Evolutionary conservation across 1,284 basidiomycete genomes (phyloP).

Genomic region (Apiotrichum akiyoshidainum): DNA sequence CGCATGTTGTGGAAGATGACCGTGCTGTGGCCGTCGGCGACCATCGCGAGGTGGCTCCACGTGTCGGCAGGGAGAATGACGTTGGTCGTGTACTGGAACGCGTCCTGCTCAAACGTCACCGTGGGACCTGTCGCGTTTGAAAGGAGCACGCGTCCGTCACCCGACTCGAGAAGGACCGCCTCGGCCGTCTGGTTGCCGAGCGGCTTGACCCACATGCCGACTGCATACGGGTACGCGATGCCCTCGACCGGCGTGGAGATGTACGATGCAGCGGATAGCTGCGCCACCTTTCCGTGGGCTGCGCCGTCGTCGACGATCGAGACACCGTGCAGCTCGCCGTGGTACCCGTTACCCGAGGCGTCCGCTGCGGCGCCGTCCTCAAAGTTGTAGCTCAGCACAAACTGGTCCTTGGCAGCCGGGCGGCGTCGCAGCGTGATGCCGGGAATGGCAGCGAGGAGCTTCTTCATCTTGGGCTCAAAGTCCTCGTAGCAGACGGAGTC

Average conservation of each 20-base stretch:
- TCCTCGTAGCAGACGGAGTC: neutral
- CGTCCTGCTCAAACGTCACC: neutral
- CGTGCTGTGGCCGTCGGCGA: neutral
- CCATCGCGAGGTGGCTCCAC: conserved; percentile 3
- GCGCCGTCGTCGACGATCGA: neutral
- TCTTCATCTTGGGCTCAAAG: conserved; percentile 2
- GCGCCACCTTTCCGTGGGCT: neutral
- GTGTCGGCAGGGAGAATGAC: neutral
- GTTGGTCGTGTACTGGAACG: neutral
- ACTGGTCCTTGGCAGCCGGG: conserved; percentile 1
- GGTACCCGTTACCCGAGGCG: neutral
- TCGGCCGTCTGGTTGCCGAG: neutral
- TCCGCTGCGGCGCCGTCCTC: neutral
- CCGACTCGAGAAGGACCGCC: neutral
- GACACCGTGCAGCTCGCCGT: neutral
- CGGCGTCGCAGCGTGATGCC: neutral
- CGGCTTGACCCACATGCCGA: conserved; percentile 6
- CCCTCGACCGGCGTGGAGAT: neutral
- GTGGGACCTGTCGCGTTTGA: neutral
- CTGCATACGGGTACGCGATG: conserved; percentile 1
- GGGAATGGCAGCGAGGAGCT: neutral
- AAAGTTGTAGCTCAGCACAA: conserved; percentile 4
- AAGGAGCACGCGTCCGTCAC: neutral
- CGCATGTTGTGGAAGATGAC: neutral
- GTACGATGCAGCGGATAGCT: neutral